phyloP scores from a whole-genome alignment of 129 eudicot species.

The Saposhnikovia divaricata region DNA sequence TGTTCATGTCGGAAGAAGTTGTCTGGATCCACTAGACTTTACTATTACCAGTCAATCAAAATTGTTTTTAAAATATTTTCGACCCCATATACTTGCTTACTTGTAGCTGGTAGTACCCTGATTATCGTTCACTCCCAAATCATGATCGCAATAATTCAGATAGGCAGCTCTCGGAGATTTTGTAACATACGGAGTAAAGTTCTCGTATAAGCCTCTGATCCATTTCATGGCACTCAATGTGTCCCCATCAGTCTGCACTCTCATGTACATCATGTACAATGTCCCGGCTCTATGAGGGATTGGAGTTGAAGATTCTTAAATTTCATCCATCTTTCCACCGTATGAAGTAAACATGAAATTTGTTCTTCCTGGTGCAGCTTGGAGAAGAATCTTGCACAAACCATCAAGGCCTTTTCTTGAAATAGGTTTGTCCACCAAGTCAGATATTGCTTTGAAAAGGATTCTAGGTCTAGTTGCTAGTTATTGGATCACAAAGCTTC shows the following conservation, averaged over 20 bases:
- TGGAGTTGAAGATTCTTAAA: background rate
- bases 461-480: background rate
- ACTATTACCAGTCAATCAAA: background rate
- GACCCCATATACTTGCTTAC: background rate
- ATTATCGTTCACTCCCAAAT: background rate
- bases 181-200: background rate
- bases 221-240: background rate
- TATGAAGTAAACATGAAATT: background rate
- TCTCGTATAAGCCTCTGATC: background rate
- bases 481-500: too few relatives aligned
- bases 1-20: slow-evolving; percentile 1
- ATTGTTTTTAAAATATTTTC: background rate
- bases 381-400: background rate
- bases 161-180: background rate
- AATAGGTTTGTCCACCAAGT: background rate
- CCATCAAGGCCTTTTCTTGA: background rate
- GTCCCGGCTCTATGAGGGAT: background rate
- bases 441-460: background rate
- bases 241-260: background rate
- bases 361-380: background rate
- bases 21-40: background rate
- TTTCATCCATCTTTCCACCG: background rate
- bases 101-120: background rate
- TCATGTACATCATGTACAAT: slow-evolving; percentile 6
- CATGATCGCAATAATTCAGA: background rate